Conservation (phyloP, 2,329 filamentous ascomycete species). For the Acarospora socialis region DNA sequence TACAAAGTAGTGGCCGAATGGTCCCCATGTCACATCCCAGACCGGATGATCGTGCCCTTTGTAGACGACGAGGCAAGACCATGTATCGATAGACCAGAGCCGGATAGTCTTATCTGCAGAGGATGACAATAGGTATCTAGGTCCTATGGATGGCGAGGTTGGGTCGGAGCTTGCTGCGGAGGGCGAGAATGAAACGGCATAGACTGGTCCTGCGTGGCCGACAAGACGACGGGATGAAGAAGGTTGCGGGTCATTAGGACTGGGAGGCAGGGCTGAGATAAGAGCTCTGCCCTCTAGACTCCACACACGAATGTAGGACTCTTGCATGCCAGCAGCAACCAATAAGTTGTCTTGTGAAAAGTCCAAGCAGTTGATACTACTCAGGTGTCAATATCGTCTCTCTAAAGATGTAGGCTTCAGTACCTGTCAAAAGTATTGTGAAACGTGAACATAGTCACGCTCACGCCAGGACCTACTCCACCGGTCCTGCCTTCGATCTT, state of each 20-base stretch:
- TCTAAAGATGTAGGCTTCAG: constrained; percentile 1
- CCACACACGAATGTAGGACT: constrained; percentile 95
- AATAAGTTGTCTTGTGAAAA: constrained; percentile 85
- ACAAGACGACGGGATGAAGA: constrained; percentile 63
- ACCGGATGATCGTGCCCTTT: constrained; percentile 84
- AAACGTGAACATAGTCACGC: constrained; percentile 95
- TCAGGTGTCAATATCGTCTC: constrained; percentile 4
- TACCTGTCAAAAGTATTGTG: constrained; percentile 90
- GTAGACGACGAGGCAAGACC: constrained; percentile 86
- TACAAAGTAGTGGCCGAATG: constrained; percentile 89
- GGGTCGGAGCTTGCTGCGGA: constrained; percentile 37
- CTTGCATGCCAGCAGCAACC: constrained; percentile 75
- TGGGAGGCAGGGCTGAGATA: constrained; percentile 39
- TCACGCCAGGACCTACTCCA: constrained; percentile 68
- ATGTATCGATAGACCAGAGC: constrained; percentile 84
- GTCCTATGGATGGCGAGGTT: constrained; percentile 39
- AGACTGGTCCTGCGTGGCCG: constrained; percentile 81
- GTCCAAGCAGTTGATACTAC: constrained; percentile 77
- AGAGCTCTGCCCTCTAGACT: constrained; percentile 74
- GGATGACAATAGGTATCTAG: constrained; percentile 71
- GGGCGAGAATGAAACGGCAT: constrained; percentile 77
- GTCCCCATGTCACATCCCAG: constrained; percentile 78
- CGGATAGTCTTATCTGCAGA: constrained; percentile 80
- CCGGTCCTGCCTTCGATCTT: constrained; percentile 73
- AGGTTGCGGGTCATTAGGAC: constrained; percentile 44